Evolutionary conservation across 2,329 filamentous ascomycete species (phyloP).

Genomic region (Colletotrichum melonis): DNA sequence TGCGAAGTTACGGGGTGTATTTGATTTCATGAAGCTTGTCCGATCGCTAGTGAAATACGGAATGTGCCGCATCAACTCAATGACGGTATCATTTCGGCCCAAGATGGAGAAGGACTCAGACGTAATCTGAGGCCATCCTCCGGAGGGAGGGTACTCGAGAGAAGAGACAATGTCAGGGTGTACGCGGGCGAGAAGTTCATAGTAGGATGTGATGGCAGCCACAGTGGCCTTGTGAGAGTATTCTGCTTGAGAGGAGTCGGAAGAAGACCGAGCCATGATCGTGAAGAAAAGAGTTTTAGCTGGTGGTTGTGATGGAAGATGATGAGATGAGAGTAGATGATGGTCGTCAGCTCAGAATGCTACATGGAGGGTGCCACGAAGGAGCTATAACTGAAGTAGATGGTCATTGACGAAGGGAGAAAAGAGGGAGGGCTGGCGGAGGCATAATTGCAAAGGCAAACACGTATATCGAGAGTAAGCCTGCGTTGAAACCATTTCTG

Average conservation of each 20-base stretch:
- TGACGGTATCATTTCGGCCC: conserved; percentile 19
- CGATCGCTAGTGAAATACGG: conserved; percentile 24
- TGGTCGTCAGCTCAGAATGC: not conserved
- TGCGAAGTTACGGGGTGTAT: not conserved
- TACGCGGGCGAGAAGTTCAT: not conserved
- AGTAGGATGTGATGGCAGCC: not conserved
- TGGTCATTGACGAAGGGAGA: too few relatives aligned
- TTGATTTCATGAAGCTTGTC: not conserved
- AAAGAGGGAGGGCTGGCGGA: not conserved
- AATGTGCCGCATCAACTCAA: conserved; percentile 35
- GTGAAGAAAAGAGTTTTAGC: not conserved
- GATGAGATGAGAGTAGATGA: not conserved
- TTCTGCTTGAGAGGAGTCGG: not conserved
- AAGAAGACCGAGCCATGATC: not conserved
- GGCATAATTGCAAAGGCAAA: not conserved
- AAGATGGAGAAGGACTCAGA: conserved; percentile 21
- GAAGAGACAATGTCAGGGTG: not conserved
- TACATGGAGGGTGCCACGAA: not conserved
- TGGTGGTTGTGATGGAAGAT: not conserved
- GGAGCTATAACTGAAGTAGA: not conserved
- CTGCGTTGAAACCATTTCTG: not conserved
- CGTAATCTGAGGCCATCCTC: conserved; percentile 33
- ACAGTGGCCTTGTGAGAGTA: not conserved
- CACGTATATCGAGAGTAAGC: not conserved
- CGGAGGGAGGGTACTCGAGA: not conserved